These are phyloP conservation scores for Cicer arietinum DNA, from an alignment of 306 rosid genomes.

Conservation along the genomic window DNA sequence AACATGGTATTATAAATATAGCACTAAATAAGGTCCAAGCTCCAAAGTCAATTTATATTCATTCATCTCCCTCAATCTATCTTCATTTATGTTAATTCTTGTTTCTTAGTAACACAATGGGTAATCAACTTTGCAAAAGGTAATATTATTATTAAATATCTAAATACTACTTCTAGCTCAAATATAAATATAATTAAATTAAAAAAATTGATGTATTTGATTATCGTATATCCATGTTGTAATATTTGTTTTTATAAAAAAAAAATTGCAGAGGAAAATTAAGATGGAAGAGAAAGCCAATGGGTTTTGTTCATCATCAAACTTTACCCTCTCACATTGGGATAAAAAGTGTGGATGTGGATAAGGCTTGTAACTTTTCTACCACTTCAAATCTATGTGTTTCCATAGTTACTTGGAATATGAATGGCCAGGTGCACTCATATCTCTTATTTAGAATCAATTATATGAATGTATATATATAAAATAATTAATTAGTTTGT, in stretches of 20 bases:
- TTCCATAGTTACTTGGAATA: slow-evolving; percentile 75
- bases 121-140: slow-evolving; percentile 57
- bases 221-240: background rate
- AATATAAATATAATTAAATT: no score
- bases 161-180: no score
- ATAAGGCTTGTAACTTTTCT: slow-evolving; percentile 49
- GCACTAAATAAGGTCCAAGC: background rate
- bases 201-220: no score
- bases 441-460: no score
- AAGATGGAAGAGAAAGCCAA: slow-evolving; percentile 41
- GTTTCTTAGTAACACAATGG: slow-evolving; percentile 40
- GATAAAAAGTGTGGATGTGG: slow-evolving; percentile 57
- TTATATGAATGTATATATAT: no score
- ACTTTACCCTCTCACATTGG: slow-evolving; percentile 57
- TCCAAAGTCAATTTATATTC: slow-evolving; percentile 43
- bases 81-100: background rate
- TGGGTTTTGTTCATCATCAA: slow-evolving; percentile 48
- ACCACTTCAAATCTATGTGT: slow-evolving; percentile 60
- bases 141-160: background rate
- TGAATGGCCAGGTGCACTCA: slow-evolving; percentile 66
- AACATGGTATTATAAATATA: background rate
- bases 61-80: slow-evolving; percentile 18
- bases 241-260: background rate
- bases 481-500: no score
- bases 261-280: slow-evolving; percentile 41